These are phyloP conservation scores for Anethum foeniculum DNA, from an alignment of 140 eudicot species.

Conservation along the genomic window DNA sequence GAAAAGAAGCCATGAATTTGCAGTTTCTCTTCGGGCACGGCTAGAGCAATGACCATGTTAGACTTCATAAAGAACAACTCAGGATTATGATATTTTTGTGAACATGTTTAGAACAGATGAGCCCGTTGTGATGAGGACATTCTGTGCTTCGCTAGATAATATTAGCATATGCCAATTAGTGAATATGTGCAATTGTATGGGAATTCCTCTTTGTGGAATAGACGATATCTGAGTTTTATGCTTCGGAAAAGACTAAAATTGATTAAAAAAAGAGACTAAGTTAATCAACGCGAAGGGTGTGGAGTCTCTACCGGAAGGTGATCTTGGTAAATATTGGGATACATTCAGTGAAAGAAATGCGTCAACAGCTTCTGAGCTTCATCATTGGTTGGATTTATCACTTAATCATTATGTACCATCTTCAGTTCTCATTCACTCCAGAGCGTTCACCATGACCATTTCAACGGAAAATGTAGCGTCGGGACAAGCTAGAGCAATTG, in stretches of 20 bases:
- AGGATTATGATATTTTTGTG: too few relatives aligned
- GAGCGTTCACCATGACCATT: constrained; percentile 54
- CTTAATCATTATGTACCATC: constrained; percentile 81
- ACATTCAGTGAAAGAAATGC: constrained; percentile 72
- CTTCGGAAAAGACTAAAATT: constrained; percentile 56
- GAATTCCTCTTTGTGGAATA: constrained; percentile 65
- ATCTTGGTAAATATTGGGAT: constrained; percentile 81
- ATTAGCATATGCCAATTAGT: constrained; percentile 77
- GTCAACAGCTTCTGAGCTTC: constrained; percentile 82
- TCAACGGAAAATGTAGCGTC: constrained; percentile 49
- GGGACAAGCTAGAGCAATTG: constrained; percentile 52
- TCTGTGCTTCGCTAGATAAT: constrained; percentile 70
- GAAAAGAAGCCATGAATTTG: too few relatives aligned
- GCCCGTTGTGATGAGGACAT: too few relatives aligned
- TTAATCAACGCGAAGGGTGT: constrained; percentile 68
- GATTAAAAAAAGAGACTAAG: constrained; percentile 62
- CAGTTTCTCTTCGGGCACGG: too few relatives aligned
- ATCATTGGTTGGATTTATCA: constrained; percentile 68
- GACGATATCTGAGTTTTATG: constrained; percentile 56
- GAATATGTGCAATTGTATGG: constrained; percentile 85
- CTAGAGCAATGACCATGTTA: too few relatives aligned
- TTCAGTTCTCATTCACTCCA: constrained; percentile 74
- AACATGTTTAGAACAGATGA: too few relatives aligned
- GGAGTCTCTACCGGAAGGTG: constrained; percentile 77
- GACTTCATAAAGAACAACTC: too few relatives aligned